Percentiles rank a stretch among this genome's conserved stretches.
These are phyloP conservation scores for Annulohypoxylon truncatum DNA, from an alignment of 2,329 filamentous ascomycete species.

Conservation along the genomic window DNA sequence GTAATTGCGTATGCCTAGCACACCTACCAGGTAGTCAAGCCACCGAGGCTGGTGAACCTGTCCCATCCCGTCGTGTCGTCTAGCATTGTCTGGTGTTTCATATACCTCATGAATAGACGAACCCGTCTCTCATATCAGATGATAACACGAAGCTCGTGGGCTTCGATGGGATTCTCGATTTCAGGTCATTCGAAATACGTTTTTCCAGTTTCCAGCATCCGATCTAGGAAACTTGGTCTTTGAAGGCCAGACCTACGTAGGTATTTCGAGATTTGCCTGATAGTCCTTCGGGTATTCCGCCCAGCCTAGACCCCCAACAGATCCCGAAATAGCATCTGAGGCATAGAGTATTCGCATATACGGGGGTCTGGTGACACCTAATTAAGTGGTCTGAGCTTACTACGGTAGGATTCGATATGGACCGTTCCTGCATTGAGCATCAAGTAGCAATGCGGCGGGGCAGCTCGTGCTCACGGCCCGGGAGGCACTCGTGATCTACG, in stretches of 20 bases:
- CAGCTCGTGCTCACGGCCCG: slow-evolving; percentile 16
- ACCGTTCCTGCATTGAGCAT: slow-evolving; percentile 16
- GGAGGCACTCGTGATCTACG: slow-evolving; percentile 24
- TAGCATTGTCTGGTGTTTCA: slow-evolving; percentile 20
- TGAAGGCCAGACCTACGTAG: background rate
- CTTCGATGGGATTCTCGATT: background rate
- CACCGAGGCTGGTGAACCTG: slow-evolving; percentile 6
- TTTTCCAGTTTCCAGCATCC: background rate
- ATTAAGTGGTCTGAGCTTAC: slow-evolving; percentile 32
- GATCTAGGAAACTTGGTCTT: background rate
- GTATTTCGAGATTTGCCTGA: slow-evolving; percentile 2
- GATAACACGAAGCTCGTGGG: background rate
- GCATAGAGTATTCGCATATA: slow-evolving; percentile 11
- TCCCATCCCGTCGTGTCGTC: slow-evolving; percentile 1
- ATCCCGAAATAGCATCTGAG: slow-evolving; percentile 32
- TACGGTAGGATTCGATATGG: slow-evolving; percentile 33
- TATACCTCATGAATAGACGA: slow-evolving; percentile 8
- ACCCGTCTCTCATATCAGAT: slow-evolving; percentile 15
- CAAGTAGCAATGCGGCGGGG: slow-evolving; percentile 26
- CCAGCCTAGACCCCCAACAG: slow-evolving; percentile 11
- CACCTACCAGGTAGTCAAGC: background rate
- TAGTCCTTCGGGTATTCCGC: slow-evolving; percentile 3
- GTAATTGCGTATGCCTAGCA: background rate
- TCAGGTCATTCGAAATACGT: background rate
- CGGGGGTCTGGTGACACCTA: slow-evolving; percentile 24